Base-by-base conservation (phyloP, 1,139 yeast species). In the Diutina mesorugosa region DNA sequence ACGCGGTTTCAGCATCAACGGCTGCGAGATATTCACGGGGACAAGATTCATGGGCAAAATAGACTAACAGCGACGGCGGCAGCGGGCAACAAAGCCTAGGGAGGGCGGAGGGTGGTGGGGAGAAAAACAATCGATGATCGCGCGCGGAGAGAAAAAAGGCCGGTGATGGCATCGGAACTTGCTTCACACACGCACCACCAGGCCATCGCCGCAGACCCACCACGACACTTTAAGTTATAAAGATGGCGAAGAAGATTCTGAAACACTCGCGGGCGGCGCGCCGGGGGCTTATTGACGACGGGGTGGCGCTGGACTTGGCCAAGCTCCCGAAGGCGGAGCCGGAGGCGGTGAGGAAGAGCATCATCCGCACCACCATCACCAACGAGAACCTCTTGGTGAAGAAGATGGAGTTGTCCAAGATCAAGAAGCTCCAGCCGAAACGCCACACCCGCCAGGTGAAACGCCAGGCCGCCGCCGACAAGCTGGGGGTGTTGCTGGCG, bases 191-290 rank as follows among this genome's bases (percentile, higher is more conserved):
- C 26, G 26, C 26, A 21, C 3, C 26, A 21, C 26, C 26, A 21
- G n/a, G n/a, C n/a, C n/a, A n/a, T n/a, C n/a, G n/a, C n/a, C n/a
- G n/a, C n/a, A n/a, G n/a, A n/a, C n/a, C 26, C 41, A 35, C 14
- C 41, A 35, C 41, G n/a, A 10, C 10, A 32, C 10, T 10, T 10
- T 32, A 1, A 12, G n/a, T 1, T 6, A 35, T n/a, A 35, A 12
- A 7, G 10, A 61, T 61, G 64, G 63, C 63, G 38, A 61, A 59
- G 41, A 61, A 61, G 52, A 79, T 84, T 41, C 84, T 90, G 12
- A 85, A 84, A 61, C 83, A 79, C 61, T 84, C 90, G 55, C 79
- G 93, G 72, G 90, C 90, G 6, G 91, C 93, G 4, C 81, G 91
- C 71, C 77, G 90, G 66, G 86, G 85, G 3, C 28, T 30, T 30